Evolutionary conservation across 306 rosid genomes (phyloP), one percentile per base, ranked within the genome.

Genomic region (Trifolium fragiferum): DNA sequence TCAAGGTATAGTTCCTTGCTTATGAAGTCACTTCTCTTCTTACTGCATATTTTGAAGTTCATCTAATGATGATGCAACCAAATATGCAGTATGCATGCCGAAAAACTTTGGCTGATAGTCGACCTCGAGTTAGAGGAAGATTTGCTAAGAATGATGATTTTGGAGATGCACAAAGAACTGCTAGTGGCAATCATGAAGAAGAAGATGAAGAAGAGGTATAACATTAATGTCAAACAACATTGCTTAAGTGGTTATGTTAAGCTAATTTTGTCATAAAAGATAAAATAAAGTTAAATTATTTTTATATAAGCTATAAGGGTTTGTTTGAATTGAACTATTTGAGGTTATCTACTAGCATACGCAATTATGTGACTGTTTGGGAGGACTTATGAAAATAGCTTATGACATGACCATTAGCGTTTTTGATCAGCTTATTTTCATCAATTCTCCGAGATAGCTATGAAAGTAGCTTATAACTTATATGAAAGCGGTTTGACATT

Each of bases 61-160:
- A 62, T 76, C 33, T 20, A 49, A 81, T 87, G 43, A 87, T 11
- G 49, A 7, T 30, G 60, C 57, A 83, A 47, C 54, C 66, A 43
- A 78, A 77, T 59, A 16, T 77, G 86, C 92, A 93, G 98, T 93
- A 93, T 78, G 98, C 98, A 3, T 93, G 98, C 83, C 90, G 98
- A 13, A 93, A 93, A 86, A 93, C 97, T 27, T 86, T 93, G 15
- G 98, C 98, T 0, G 98, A 93, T 75, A 93, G 98, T 82, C 80
- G 98, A n/a, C 98, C 98, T 20, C 90, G 98, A 54, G 98, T 93
- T 10, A 73, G 98, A 80, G 98, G 98, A 87, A 82, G 98, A 78
- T 93, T 93, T 76, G 98, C 98, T 0, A 93, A 93, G 86, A 93
- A 91, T 66, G 98, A 93, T 76, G 97, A 91, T 70, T 89, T 88